Evolutionary conservation across 1,284 basidiomycete genomes (phyloP).

Genomic region (Pseudozyma thailandica): DNA sequence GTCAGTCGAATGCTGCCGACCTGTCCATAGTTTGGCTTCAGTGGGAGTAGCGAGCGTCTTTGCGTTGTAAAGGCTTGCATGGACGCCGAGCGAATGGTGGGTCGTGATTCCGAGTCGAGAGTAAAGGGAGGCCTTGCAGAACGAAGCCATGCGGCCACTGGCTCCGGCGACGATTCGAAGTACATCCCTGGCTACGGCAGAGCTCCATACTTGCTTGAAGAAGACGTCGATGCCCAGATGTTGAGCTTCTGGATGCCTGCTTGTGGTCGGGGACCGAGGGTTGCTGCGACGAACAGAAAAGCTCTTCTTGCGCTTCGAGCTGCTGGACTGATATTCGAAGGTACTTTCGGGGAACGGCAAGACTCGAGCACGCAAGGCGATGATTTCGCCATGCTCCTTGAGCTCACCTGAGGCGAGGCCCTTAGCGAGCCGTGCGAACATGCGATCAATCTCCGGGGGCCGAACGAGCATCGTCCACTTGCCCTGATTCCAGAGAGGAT

Average conservation of each 20-base stretch:
- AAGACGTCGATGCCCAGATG: slow-evolving; percentile 32
- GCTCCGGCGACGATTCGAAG: slow-evolving; percentile 14
- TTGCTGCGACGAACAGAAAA: slow-evolving; percentile 4
- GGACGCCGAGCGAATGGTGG: slow-evolving; percentile 11
- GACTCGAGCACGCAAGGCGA: slow-evolving; percentile 26
- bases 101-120: slow-evolving; percentile 20
- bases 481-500: slow-evolving; percentile 33
- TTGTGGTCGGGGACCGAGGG: slow-evolving; percentile 5
- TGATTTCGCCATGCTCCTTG: slow-evolving; percentile 7
- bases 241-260: not conserved
- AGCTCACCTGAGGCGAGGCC: slow-evolving; percentile 23
- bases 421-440: slow-evolving; percentile 13
- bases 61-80: slow-evolving; percentile 19
- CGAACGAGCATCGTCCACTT: slow-evolving; percentile 30
- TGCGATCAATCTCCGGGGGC: slow-evolving; percentile 13
- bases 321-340: not conserved
- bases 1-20: not conserved
- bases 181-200: slow-evolving; percentile 15
- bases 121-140: slow-evolving; percentile 37
- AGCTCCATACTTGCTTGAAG: slow-evolving; percentile 27
- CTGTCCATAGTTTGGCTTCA: slow-evolving; percentile 15
- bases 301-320: slow-evolving; percentile 19
- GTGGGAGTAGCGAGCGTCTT: slow-evolving; percentile 18
- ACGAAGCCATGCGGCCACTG: slow-evolving; percentile 23
- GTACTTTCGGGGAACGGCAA: slow-evolving; percentile 11